A percentile compares a stretch with the other conserved stretches of the same genome.
These are phyloP conservation scores for Penicillium silybi DNA, from an alignment of 495 filamentous ascomycete genomes.

Conservation along the genomic window DNA sequence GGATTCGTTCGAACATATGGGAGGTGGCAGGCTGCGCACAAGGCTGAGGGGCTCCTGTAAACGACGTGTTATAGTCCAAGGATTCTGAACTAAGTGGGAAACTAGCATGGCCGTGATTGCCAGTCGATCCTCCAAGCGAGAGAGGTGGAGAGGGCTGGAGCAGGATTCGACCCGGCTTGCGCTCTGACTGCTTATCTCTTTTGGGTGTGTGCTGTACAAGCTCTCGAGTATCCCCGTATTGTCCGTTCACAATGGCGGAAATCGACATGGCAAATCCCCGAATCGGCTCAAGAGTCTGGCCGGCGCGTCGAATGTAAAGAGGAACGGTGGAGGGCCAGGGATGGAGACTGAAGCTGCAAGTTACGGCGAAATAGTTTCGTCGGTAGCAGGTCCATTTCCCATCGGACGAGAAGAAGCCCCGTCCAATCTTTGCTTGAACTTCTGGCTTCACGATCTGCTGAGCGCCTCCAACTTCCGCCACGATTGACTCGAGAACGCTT, in stretches of 20 bases:
- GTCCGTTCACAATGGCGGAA: slow-evolving; percentile 76
- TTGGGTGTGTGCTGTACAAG: slow-evolving; percentile 95
- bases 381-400: slow-evolving; percentile 95
- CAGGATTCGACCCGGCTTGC: slow-evolving; percentile 66
- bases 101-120: slow-evolving; percentile 23
- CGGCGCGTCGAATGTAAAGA: slow-evolving; percentile 37
- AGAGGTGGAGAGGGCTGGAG: slow-evolving; percentile 63
- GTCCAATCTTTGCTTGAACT: slow-evolving; percentile 82
- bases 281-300: slow-evolving; percentile 56
- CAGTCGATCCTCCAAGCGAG: slow-evolving; percentile 28
- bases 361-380: slow-evolving; percentile 89
- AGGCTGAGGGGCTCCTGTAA: slow-evolving; percentile 27
- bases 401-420: slow-evolving; percentile 85
- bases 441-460: slow-evolving; percentile 62
- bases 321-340: slow-evolving; percentile 45
- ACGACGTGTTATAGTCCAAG: slow-evolving; percentile 40
- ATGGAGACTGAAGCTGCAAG: slow-evolving; percentile 72
- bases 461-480: slow-evolving; percentile 41
- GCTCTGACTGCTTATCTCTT: slow-evolving; percentile 85
- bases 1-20: slow-evolving; percentile 83
- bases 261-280: slow-evolving; percentile 76
- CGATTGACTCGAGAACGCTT: slow-evolving; percentile 52
- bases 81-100: slow-evolving; percentile 34
- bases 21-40: slow-evolving; percentile 43
- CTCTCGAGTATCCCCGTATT: slow-evolving; percentile 74